phyloP scores from a whole-genome alignment of 2,329 filamentous ascomycete species.

The Alternaria hordeiaustralica region DNA sequence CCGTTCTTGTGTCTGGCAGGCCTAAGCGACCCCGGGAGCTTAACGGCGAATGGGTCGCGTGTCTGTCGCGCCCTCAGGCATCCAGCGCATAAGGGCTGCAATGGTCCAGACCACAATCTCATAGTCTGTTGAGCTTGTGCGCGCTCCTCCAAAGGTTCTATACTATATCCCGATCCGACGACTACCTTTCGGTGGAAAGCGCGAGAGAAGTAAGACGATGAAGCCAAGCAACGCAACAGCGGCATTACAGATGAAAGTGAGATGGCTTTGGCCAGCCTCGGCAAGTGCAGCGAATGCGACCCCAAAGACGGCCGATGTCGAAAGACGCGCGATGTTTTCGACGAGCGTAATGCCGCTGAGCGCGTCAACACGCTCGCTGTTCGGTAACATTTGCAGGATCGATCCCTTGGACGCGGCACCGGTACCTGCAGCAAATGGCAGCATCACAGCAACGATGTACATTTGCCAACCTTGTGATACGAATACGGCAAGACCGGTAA shows the following conservation, averaged over 20 bases:
- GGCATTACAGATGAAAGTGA: slow-evolving; percentile 73
- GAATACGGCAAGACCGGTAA: slow-evolving; percentile 69
- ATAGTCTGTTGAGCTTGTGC: neutral
- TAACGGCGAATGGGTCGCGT: neutral
- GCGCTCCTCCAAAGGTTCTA: rapidly evolving
- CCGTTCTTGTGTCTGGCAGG: neutral
- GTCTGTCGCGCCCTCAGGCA: neutral
- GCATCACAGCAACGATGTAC: slow-evolving; percentile 68
- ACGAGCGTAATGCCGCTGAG: slow-evolving; percentile 73
- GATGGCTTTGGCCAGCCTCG: slow-evolving; percentile 62
- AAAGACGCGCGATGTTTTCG: slow-evolving; percentile 70
- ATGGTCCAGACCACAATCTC: neutral
- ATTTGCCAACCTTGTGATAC: slow-evolving; percentile 71
- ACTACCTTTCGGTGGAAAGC: slow-evolving; percentile 55
- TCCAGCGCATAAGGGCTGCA: neutral
- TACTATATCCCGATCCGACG: neutral
- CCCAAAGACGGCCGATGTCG: slow-evolving; percentile 70
- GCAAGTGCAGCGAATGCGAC: slow-evolving; percentile 70
- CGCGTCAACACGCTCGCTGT: slow-evolving; percentile 68
- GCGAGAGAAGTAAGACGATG: slow-evolving; percentile 53
- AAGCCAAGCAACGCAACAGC: slow-evolving; percentile 62
- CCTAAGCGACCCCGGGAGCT: neutral
- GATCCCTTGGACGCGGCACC: slow-evolving; percentile 74
- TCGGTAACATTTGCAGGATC: slow-evolving; percentile 73
- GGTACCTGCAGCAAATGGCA: slow-evolving; percentile 73